Percentiles rank a stretch among this genome's conserved stretches.
These are phyloP conservation scores for Zangia roseola DNA, from an alignment of 768 basidiomycete genomes.

Conservation along the genomic window DNA sequence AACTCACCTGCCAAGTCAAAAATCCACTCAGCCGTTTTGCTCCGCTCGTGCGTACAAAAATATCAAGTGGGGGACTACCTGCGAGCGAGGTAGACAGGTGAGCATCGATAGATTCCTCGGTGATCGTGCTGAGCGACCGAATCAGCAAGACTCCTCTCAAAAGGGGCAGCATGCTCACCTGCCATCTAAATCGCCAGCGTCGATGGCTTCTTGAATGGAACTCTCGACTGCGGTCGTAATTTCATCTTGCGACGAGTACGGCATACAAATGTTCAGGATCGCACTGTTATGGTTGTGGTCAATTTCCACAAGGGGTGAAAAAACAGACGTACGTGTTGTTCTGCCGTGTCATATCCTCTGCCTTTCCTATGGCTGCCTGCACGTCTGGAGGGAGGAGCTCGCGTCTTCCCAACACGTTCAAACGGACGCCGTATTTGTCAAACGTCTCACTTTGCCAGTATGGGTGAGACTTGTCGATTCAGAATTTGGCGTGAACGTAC, in stretches of 20 bases:
- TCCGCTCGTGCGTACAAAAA: conserved; percentile 89
- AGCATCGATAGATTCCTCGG: conserved; percentile 64
- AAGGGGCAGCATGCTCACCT: conserved; percentile 9
- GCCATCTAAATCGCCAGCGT: conserved; percentile 30
- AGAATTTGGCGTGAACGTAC: conserved; percentile 44
- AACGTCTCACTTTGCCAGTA: conserved; percentile 76
- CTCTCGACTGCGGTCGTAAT: conserved; percentile 71
- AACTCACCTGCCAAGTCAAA: conserved; percentile 90
- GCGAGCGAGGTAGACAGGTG: conserved; percentile 64
- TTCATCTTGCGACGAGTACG: conserved; percentile 91
- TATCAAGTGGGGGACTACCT: conserved; percentile 80
- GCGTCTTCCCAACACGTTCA: conserved; percentile 77
- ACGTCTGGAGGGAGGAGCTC: conserved; percentile 80
- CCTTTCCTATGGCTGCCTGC: conserved; percentile 61
- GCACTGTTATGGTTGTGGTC: conserved; percentile 48
- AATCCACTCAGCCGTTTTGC: conserved; percentile 68
- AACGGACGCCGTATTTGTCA: conserved; percentile 75
- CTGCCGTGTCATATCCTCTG: conserved; percentile 73
- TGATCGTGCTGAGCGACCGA: conserved; percentile 42
- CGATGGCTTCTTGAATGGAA: conserved; percentile 34
- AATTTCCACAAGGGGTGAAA: neutral
- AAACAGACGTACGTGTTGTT: conserved; percentile 57
- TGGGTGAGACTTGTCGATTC: neutral
- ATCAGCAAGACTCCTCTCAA: neutral
- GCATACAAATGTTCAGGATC: conserved; percentile 89